Base-by-base conservation (phyloP, 1,284 basidiomycete genomes). In the Pisolithus thermaeus region DNA sequence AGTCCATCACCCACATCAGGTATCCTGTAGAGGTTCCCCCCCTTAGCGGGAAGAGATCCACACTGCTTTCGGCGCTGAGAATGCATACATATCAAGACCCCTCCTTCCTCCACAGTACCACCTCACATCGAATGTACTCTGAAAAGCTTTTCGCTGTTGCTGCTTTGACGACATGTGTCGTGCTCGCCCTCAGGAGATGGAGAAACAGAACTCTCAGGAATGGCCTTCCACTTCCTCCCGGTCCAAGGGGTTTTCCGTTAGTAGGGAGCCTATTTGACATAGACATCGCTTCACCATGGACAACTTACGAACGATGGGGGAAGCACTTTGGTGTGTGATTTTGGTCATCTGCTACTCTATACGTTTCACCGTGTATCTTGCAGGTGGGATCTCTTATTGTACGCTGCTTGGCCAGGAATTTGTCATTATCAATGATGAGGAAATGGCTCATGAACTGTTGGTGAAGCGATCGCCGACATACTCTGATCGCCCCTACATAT, bases 391-490 rank as follows among this genome's bases (percentile, higher is more conserved):
- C 36, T 55, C 68, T 23, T 57, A 67, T 30, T 69, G 59, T 35
- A 55, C 48, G 30, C 28, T 65, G 8, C 53, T 65, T 7, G 59
- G 64, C 18, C 62, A 65, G 35, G 51, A 57, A 7, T 53, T 68
- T 20, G 45, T 65, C 41, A 47, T 65, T 42, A 62, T 65, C 44
- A 68, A 65, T 22, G 68, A 64, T 7, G 54, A 47, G 18, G 54
- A 39, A 28, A 50, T 68, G 7, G 67, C 65, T 22, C 61, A 49
- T 44, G 59, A 65, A 41, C 27, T 65, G 35, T 62, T 65, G 38
- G 64, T 67, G 38, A 56, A 67, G 37, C 64, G 66, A 16, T 69
- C 63, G 16, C 55, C 59, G 14, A 51, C 42, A 30, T 65, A 69
- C 44, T 69, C 67, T 25, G 65, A 53, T 36, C 66, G 63, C 40